A percentile compares a stretch with the other conserved stretches of the same genome.
phyloP scores from a whole-genome alignment of 768 basidiomycete species.

The Peribolospora baueri region DNA sequence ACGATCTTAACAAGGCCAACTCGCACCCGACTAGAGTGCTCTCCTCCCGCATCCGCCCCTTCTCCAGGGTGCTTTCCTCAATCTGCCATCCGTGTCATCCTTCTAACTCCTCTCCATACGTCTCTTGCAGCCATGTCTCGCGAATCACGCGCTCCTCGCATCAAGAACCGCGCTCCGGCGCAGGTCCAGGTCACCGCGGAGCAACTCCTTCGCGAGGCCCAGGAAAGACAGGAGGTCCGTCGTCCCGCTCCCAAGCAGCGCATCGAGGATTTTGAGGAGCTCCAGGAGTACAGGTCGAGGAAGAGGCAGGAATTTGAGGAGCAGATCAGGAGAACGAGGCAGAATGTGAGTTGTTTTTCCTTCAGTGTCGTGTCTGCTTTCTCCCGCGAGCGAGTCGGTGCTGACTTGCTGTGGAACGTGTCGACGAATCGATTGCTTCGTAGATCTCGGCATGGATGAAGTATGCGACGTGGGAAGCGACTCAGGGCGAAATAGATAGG shows the following conservation, averaged over 20 bases:
- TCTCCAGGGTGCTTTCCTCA: too few species aligned
- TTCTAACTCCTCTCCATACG: too few species aligned
- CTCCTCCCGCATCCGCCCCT: too few species aligned
- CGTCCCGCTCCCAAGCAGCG: constrained; percentile 83
- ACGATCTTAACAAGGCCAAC: too few species aligned
- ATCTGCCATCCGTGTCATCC: too few species aligned
- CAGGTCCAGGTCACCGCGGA: constrained; percentile 93
- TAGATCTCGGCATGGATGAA: constrained; percentile 27
- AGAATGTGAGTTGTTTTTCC: constrained; percentile 14
- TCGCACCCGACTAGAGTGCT: too few species aligned
- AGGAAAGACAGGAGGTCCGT: constrained; percentile 84
- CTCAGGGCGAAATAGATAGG: constrained; percentile 85
- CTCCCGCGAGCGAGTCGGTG: not conserved
- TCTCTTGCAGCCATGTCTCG: too few species aligned
- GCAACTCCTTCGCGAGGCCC: constrained; percentile 90
- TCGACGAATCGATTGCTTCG: constrained; percentile 13
- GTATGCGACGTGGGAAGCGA: constrained; percentile 46
- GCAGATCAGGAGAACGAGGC: constrained; percentile 27
- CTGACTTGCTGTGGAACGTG: not conserved
- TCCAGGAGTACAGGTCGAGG: constrained; percentile 53
- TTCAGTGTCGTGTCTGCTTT: not conserved
- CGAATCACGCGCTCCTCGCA: constrained; percentile 15
- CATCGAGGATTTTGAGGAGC: constrained; percentile 78
- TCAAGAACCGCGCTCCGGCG: constrained; percentile 90
- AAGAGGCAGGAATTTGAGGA: constrained; percentile 79